Evolutionary conservation across 441 rosid genomes (phyloP), one percentile per base, ranked within the genome.

Genomic region (Gossypium laxum): DNA sequence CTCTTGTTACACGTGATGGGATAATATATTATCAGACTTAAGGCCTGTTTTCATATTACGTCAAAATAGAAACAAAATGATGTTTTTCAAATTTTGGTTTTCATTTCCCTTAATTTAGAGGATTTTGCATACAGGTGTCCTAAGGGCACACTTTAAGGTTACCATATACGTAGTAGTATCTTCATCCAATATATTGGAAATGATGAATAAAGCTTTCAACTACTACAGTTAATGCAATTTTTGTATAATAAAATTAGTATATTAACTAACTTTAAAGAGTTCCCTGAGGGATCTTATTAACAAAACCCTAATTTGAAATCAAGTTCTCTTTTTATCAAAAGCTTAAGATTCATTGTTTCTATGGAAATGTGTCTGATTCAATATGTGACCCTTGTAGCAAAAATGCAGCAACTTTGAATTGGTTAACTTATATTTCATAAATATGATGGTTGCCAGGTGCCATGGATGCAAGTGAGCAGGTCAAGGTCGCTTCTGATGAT

Each of bases 401-500:
- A 17, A 61, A 28, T 57, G 28, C 66, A 34, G 47, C 11, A 60
- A 51, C 43, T 74, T 69, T 58, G 43, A 57, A 69, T 51, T 56
- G 70, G 66, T 45, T 56, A 32, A 30, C 48, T 70, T 47, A 22
- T 43, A 60, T 52, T 71, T 7, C 72, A 41, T 60, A 74, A 73
- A 57, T 58, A 19, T 74, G 64, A 74, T 75, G 69, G 65, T 54
- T 80, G 74, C 30, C 84, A 91, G 98, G 96, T 89, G 63, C 98
- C 98, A 56, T 93, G 96, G 96, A 90, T 93, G 65, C 98, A 91
- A 82, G 93, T 90, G 72, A 91, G 95, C 86, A 84, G 95, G 79
- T 93, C 98, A 67, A 91, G 95, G 80, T 78, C 91, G 30, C 77
- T 93, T 79, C 83, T 93, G 72, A 66, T 93, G 67, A 80, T 85